phyloP scores from a whole-genome alignment of 495 filamentous ascomycete species.

The Ramalina intermedia region DNA sequence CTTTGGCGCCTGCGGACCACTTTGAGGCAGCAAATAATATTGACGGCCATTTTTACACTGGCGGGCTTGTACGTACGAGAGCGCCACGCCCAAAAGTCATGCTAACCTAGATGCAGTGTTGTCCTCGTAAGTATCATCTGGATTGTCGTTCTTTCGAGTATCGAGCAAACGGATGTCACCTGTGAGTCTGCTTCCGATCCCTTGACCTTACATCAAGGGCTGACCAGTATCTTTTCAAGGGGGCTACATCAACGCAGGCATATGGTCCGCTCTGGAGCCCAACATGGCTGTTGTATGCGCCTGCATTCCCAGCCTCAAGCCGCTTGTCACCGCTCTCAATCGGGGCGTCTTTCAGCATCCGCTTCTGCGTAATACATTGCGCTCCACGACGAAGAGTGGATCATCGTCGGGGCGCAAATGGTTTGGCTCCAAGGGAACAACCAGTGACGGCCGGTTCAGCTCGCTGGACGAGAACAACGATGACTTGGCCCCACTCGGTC shows the following conservation, averaged over 20 bases:
- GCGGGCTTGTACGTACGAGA: constrained; percentile 5
- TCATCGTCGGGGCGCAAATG: background rate
- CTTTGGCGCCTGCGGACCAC: constrained; percentile 5
- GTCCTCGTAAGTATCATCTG: constrained; percentile 7
- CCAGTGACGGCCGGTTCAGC: background rate
- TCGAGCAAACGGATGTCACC: background rate
- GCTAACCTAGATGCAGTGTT: constrained; percentile 2
- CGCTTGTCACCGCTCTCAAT: constrained; percentile 30
- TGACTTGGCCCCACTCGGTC: background rate
- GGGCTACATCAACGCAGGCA: constrained; percentile 42
- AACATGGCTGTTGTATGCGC: constrained; percentile 42
- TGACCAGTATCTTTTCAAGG: constrained; percentile 12
- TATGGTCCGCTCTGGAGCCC: constrained; percentile 43
- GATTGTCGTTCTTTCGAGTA: constrained; percentile 6
- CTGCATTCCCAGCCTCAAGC: constrained; percentile 38
- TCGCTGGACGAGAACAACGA: background rate
- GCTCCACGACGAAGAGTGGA: background rate
- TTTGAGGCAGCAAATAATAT: background rate
- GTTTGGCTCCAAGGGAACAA: background rate
- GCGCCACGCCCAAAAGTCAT: no score
- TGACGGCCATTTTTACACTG: constrained; percentile 6
- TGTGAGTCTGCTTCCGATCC: background rate
- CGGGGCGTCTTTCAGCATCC: background rate
- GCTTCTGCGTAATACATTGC: background rate
- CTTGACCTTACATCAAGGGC: background rate